These are phyloP conservation scores for Thraustochytrium sp. DNA, from an alignment of 352 stramenopile genomes.

Conservation along the genomic window DNA sequence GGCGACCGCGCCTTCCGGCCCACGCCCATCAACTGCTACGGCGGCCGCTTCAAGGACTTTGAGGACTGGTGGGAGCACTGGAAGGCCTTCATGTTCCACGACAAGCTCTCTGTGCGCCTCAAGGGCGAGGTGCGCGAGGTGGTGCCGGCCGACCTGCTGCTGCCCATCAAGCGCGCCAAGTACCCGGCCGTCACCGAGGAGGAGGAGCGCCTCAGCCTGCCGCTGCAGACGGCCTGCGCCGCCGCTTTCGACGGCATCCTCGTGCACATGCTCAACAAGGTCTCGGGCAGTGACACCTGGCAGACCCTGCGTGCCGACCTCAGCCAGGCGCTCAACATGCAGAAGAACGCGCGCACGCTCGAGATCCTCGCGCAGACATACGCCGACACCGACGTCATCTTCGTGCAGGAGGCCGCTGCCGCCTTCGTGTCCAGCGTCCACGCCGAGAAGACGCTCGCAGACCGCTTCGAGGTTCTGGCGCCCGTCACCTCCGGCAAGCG, in stretches of 20 bases:
- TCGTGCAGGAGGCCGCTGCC: conserved; percentile 55
- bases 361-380: conserved; percentile 68
- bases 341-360: conserved; percentile 65
- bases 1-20: conserved; percentile 57
- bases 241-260: conserved; percentile 73
- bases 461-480: neutral
- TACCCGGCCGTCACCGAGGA: conserved; percentile 65
- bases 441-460: conserved; percentile 16
- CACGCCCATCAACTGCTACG: conserved; percentile 73
- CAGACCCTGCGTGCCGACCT: conserved; percentile 65
- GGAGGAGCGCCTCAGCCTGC: conserved; percentile 65
- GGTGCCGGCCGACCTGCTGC: conserved; percentile 59
- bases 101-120: conserved; percentile 53
- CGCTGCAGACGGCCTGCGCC: conserved; percentile 65
- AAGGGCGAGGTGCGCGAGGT: conserved; percentile 50
- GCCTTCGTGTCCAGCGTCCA: neutral
- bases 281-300: conserved; percentile 56
- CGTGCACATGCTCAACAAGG: conserved; percentile 73
- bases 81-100: conserved; percentile 69
- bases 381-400: conserved; percentile 62
- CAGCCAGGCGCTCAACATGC: conserved; percentile 63
- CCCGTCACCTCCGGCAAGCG: conserved; percentile 49
- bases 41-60: conserved; percentile 58
- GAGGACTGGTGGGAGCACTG: conserved; percentile 64
- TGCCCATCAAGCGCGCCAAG: conserved; percentile 66